Conservation (phyloP, 75 land plant genomes). For the Azolla pinnata region DNA sequence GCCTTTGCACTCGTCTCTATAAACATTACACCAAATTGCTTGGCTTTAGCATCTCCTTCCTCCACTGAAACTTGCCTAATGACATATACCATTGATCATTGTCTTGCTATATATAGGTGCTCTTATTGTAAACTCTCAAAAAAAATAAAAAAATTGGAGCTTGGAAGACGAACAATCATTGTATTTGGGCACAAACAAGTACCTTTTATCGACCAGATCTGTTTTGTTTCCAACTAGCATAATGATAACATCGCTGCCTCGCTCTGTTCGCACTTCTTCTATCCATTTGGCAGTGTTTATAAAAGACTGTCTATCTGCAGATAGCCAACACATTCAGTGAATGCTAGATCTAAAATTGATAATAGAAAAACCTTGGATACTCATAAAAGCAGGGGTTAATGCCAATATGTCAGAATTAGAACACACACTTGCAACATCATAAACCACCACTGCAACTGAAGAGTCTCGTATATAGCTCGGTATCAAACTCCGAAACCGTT, state of each 20-base stretch:
- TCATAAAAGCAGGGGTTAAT: not conserved
- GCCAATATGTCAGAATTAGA: not conserved
- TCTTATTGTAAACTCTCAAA: not conserved
- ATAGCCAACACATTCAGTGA: not conserved
- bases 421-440: conserved; percentile 41
- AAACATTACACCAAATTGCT: conserved; percentile 47
- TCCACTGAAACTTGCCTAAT: conserved; percentile 63
- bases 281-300: conserved; percentile 46
- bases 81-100: not conserved
- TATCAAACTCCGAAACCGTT: conserved; percentile 42
- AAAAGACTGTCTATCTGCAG: conserved; percentile 51
- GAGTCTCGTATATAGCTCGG: conserved; percentile 48
- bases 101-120: not conserved
- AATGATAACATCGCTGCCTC: conserved; percentile 70
- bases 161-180: too few species aligned
- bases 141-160: too few species aligned
- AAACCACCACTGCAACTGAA: conserved; percentile 41
- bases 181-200: not conserved
- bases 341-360: too few species aligned
- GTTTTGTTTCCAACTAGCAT: conserved; percentile 74
- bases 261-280: conserved; percentile 65
- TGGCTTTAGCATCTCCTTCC: conserved; percentile 59
- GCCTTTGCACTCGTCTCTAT: conserved; percentile 75
- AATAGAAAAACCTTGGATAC: too few species aligned
- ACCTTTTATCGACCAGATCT: conserved; percentile 69